phyloP scores from a whole-genome alignment of 2,329 filamentous ascomycete genomes.

The Cladosporium sp. region DNA sequence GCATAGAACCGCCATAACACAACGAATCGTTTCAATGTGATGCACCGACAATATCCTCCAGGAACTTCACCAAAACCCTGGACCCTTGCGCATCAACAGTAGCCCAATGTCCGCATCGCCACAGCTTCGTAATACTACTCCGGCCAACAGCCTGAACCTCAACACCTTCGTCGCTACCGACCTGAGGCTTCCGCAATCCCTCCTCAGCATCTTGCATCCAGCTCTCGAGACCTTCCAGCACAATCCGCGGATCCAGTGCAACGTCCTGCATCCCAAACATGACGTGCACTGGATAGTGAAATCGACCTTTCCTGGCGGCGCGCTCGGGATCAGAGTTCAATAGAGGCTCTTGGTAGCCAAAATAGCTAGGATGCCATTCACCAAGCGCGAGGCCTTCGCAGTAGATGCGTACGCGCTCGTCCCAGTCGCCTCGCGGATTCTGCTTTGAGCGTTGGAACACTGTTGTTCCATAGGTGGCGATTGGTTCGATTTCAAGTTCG shows the following conservation, averaged over 20 bases:
- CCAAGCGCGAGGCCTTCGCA: constrained; percentile 44
- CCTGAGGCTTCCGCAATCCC: background rate
- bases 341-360: constrained; percentile 43
- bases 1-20: too few species aligned
- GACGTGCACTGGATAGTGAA: constrained; percentile 51
- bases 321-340: constrained; percentile 26
- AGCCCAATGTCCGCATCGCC: constrained; percentile 51
- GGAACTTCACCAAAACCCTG: constrained; percentile 37
- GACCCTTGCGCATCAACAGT: constrained; percentile 44
- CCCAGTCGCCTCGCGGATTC: constrained; percentile 41
- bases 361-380: constrained; percentile 50
- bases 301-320: constrained; percentile 40
- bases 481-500: too few species aligned
- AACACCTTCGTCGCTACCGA: background rate
- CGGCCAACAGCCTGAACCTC: constrained; percentile 13
- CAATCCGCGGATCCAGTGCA: constrained; percentile 47
- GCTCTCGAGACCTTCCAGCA: constrained; percentile 50
- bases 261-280: constrained; percentile 51
- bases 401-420: constrained; percentile 52
- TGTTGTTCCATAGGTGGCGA: constrained; percentile 36
- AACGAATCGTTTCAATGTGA: too few species aligned
- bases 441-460: constrained; percentile 37
- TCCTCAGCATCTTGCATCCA: constrained; percentile 26
- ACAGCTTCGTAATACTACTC: constrained; percentile 49
- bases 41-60: background rate